Base-by-base conservation (phyloP, 805 yeast species). In the Cyberlindnera sargentensis region DNA sequence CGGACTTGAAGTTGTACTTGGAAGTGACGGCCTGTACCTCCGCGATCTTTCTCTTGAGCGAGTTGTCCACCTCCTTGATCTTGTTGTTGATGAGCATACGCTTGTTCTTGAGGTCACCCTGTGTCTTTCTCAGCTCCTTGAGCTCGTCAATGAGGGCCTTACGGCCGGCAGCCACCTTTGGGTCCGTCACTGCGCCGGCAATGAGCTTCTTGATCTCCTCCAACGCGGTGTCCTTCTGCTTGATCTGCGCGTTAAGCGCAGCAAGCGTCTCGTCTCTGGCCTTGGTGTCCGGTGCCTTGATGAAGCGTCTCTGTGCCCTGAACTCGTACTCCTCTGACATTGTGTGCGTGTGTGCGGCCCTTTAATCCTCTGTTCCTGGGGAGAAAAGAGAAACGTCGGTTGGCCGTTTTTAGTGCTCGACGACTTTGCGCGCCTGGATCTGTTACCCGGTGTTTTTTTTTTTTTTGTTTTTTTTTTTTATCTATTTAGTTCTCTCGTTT, bases 1-100 rank as follows among this genome's bases (percentile, higher is more conserved):
- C 76, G 38, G 71, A 67, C 63, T 80, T 81, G 74, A 78, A 90
- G 52, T 69, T 76, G 65, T 76, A 72, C 68, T 84, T 86, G 46
- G 87, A 73, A 46, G 83, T 78, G 60, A 79, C 75, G 35, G 80
- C 73, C 63, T 79, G 83, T 55, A 91, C 76, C 55, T 89, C 95
- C 49, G 69, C 67, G 55, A 81, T 76, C 69, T 82, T 84, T 66
- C 82, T 80, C 73, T 86, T 85, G 66, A 87, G 68, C 45, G 70
- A 70, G 44, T 74, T 67, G 56, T 93, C 97, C 49, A 81, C 65
- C 35, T 71, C 70, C 64, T 79, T 83, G 61, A 91, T 77, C 66
- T 83, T 86, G 47, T 82, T 86, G 55, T 69, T 65, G 51, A 75
- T 60, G 34, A 65, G 54, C 48, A 63, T 67, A 62, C 76, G 70